Evolutionary conservation across 1,284 basidiomycete species (phyloP).

Genomic region (Coniferiporia sulphurascens): DNA sequence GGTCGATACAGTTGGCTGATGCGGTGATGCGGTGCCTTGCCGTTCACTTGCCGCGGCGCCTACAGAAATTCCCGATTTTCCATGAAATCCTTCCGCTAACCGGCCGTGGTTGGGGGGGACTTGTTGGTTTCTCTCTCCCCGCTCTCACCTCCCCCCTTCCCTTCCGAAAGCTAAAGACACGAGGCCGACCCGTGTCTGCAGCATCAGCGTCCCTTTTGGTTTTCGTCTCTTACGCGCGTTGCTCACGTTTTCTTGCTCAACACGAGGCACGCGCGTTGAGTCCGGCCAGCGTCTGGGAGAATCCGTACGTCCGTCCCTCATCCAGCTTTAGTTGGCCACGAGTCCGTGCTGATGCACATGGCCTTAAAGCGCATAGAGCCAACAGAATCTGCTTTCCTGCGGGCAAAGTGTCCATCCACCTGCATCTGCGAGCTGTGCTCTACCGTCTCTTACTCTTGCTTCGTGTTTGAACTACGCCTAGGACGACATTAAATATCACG

Average conservation of each 20-base stretch:
- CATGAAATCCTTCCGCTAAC: not conserved
- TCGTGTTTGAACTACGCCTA: conserved; percentile 5
- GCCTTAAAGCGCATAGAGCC: not conserved
- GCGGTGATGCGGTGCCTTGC: too few species aligned
- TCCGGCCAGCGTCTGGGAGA: not conserved
- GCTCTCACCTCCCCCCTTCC: not conserved
- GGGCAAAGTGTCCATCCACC: not conserved
- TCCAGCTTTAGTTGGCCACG: not conserved
- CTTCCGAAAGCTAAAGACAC: conserved; percentile 7
- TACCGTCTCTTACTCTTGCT: not conserved
- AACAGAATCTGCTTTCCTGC: not conserved
- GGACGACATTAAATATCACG: not conserved
- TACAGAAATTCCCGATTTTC: not conserved
- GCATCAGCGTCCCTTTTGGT: not conserved
- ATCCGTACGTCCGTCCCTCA: not conserved
- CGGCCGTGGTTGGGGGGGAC: not conserved
- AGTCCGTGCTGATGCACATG: not conserved
- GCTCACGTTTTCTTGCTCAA: not conserved
- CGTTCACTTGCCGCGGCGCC: not conserved
- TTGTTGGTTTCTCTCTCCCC: not conserved
- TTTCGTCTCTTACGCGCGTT: not conserved
- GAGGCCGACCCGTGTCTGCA: conserved; percentile 7
- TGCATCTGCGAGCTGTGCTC: conserved; percentile 11
- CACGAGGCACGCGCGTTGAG: conserved; percentile 11
- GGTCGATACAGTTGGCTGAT: too few species aligned